Conservation (phyloP, 441 rosid genomes). For the Populus hybrid region DNA sequence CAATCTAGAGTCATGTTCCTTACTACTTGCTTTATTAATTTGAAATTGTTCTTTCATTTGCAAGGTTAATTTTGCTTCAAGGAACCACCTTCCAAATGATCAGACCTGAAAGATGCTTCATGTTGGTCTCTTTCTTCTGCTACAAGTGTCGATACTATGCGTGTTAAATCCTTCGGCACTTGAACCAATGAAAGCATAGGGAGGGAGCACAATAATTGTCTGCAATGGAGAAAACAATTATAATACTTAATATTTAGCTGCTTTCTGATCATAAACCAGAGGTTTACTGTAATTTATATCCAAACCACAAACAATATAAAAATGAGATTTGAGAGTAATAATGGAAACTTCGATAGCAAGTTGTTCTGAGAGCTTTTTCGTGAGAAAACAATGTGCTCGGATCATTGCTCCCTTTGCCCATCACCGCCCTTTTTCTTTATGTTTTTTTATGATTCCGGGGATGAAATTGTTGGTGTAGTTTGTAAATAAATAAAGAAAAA, state of each 20-base stretch:
- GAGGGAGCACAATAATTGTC: neutral
- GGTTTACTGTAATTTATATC: neutral
- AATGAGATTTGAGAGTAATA: neutral
- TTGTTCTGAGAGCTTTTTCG: conserved; percentile 9
- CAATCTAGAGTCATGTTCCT: neutral
- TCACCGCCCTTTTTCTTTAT: neutral
- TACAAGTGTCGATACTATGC: conserved; percentile 19
- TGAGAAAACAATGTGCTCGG: conserved; percentile 15
- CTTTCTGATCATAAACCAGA: neutral
- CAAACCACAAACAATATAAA: neutral
- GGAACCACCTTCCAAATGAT: neutral
- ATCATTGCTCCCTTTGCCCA: neutral
- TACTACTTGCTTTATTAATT: neutral
- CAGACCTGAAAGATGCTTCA: conserved; percentile 18
- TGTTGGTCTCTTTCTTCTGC: conserved; percentile 17
- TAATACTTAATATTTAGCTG: neutral
- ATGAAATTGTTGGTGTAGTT: neutral
- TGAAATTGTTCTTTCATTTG: conserved; percentile 1
- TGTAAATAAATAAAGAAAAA: no score
- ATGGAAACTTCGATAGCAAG: conserved; percentile 35
- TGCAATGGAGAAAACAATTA: neutral
- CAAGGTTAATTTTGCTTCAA: neutral
- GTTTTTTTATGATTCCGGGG: neutral
- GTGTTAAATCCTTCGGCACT: conserved; percentile 5
- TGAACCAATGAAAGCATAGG: conserved; percentile 7